Conservation (phyloP, 495 filamentous ascomycete genomes). For the Aspergillus coremiiformis region DNA sequence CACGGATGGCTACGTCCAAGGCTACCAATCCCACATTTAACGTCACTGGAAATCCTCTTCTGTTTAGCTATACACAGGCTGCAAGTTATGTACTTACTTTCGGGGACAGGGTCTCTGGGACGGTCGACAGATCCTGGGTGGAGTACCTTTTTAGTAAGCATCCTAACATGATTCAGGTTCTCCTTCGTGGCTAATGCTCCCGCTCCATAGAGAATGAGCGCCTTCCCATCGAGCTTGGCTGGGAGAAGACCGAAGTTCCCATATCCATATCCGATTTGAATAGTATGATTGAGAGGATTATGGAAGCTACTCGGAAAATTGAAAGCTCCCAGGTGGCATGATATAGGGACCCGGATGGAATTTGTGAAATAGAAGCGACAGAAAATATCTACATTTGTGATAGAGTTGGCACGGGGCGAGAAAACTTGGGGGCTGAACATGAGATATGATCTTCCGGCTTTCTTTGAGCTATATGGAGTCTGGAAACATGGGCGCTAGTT, state of each 20-base stretch:
- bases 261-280: not conserved
- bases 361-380: too few species aligned
- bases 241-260: not conserved
- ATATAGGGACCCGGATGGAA: too few species aligned
- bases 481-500: too few species aligned
- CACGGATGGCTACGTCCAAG: not conserved
- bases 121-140: not conserved
- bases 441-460: too few species aligned
- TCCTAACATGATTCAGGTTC: not conserved
- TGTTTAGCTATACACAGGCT: not conserved
- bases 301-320: not conserved
- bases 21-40: not conserved
- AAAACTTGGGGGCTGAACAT: too few species aligned
- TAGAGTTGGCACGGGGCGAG: too few species aligned
- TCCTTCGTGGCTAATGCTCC: not conserved
- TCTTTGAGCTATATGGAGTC: too few species aligned
- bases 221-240: not conserved
- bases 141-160: not conserved
- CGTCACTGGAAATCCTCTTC: not conserved
- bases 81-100: not conserved
- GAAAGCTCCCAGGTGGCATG: not conserved
- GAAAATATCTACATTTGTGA: too few species aligned
- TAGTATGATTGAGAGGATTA: not conserved
- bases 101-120: not conserved
- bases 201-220: not conserved